Base-by-base conservation (phyloP, 208 protist species). In the Acanthamoeba royreba region DNA sequence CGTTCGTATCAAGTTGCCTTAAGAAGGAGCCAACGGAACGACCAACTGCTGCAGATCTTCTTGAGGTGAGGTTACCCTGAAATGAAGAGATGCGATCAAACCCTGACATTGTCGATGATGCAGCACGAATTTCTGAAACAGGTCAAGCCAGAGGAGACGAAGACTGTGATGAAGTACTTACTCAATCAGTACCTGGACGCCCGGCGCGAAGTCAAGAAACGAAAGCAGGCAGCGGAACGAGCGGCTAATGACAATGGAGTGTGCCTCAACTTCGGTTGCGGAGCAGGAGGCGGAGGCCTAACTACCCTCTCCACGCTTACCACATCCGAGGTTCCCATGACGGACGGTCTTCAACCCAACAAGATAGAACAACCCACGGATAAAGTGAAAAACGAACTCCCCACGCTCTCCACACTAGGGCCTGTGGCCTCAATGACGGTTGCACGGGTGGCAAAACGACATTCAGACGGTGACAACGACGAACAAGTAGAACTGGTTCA, bases 1-100 rank as follows among this genome's bases (percentile, higher is more conserved):
- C 95, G 63, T 97, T 97, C 43, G 61, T 97, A 17, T 3, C 13
- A 7, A 15, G 38, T 19, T 97, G 96, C 58, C 92, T 96, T 19
- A 43, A 79, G 9, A 96, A 97, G 86, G 94, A 97, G 28, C 92
- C 95, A 4, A 45, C 66, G 2, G 49, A 77, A 9, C 46, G 96
- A 1, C 83, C 94, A 9, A 85, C 74, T 11, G 93, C 95, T 11
- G 22, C 63, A 2, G 77, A 94, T 63, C 61, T 96, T 11, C 66
- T 96, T 8, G 40, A 63, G 49, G 79, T 87, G 58, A 13, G 11
- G 9, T 74, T 74, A 35, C 63, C 33, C 22, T 74, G 22, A 35
- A 8, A 25, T 40, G 63, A 25, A 13, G 22, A 25, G 33, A 28
- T n/a, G n/a, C n/a, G n/a, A n/a, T n/a, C n/a, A n/a, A n/a, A n/a